Base-by-base conservation (phyloP, 2,329 filamentous ascomycete genomes). In the Venturia pyrina region DNA sequence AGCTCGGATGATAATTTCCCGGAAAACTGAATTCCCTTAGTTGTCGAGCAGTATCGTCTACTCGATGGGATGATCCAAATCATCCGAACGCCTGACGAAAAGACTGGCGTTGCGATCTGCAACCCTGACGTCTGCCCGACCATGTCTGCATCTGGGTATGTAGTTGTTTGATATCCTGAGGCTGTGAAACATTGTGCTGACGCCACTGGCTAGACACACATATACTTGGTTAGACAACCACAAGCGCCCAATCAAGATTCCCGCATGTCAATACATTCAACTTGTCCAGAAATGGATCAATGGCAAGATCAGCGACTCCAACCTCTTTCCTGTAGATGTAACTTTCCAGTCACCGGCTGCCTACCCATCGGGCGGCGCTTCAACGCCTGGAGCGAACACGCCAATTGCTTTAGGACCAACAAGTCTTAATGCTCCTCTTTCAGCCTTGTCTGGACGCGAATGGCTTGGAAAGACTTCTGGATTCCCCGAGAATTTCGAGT, bases 241-340 rank as follows among this genome's bases (percentile, higher is more conserved):
- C 72, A 87, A 89, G 71, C 88, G 91, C 74, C 92, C 93, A 13
- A 92, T 96, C 69, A 93, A 96, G 77, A 89, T 98, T 53, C 92
- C 93, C 3, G 93, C 93, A 7, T 88, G 88, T 68, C 92, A 96
- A 76, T 98, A 98, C 79, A 95, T 97, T 79, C 91, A 91, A 70
- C 86, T 96, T 34, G 96, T 98, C 76, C 93, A 97, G 79, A 91
- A 93, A 73, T 98, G 93, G 93, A 96, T 98, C 75, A 90, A 91
- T 40, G 91, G 92, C 78, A 98, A 98, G 80, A 91, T 96, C 69
- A 91, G 95, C 72, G 93, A 98, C 75, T 87, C 87, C 62, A 84
- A 85, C 74, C 91, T 96, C 78, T 97, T 98, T 79, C 93, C 93
- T 6, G 96, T 91, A 53, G 91, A 95, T 71, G 86, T 88, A 7